Evolutionary conservation across 352 stramenopile genomes (phyloP).

Genomic region (Peronosclerospora sorghi): DNA sequence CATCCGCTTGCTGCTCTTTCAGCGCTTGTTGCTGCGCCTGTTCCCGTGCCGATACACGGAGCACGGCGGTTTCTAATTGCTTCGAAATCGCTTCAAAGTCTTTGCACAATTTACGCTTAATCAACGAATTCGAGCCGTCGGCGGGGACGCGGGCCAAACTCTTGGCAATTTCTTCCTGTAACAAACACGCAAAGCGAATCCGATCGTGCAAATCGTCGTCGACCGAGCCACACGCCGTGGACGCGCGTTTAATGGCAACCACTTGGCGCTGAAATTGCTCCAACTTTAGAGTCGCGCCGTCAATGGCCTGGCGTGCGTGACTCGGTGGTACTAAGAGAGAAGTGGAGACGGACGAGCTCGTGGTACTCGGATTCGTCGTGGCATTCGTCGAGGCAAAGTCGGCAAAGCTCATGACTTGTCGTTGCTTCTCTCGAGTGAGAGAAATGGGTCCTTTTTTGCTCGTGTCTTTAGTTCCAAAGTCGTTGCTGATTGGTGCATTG

Average conservation of each 20-base stretch:
- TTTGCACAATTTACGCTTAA: slow-evolving; percentile 75
- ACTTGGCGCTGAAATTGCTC: slow-evolving; percentile 81
- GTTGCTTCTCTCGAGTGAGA: too few relatives aligned
- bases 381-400: neutral
- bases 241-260: slow-evolving; percentile 60
- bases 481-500: too few relatives aligned
- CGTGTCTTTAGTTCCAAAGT: too few relatives aligned
- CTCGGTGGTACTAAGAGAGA: neutral
- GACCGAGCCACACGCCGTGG: slow-evolving; percentile 15
- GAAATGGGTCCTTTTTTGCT: too few relatives aligned
- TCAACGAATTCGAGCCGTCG: slow-evolving; percentile 47
- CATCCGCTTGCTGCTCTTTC: slow-evolving; percentile 26
- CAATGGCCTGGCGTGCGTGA: slow-evolving; percentile 46
- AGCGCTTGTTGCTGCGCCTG: slow-evolving; percentile 47
- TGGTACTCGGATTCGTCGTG: neutral
- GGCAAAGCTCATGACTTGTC: slow-evolving; percentile 2
- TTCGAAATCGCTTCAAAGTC: slow-evolving; percentile 72
- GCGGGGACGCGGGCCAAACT: slow-evolving; percentile 42
- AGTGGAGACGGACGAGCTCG: neutral
- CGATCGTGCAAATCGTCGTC: slow-evolving; percentile 77
- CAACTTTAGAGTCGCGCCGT: slow-evolving; percentile 62
- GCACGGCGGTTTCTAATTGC: slow-evolving; percentile 54
- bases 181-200: slow-evolving; percentile 72
- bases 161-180: slow-evolving; percentile 76
- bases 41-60: slow-evolving; percentile 53